phyloP scores from a whole-genome alignment of 352 stramenopile species.

The Pythium brassicae region DNA sequence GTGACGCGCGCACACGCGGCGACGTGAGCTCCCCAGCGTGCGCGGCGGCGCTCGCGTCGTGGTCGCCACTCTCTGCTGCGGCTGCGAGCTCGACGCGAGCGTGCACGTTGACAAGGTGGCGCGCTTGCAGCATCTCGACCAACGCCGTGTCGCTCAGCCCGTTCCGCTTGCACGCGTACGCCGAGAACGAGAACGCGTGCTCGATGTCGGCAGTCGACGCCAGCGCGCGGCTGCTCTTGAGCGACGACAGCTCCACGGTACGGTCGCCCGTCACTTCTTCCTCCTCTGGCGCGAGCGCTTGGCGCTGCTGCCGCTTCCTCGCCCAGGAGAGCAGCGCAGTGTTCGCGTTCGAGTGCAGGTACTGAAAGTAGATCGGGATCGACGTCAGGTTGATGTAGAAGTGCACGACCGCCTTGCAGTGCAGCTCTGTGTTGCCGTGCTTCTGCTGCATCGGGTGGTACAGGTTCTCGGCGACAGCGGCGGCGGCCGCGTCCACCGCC shows the following conservation, averaged over 20 bases:
- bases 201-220: conserved; percentile 75
- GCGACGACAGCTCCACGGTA: neutral
- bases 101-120: conserved; percentile 75
- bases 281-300: neutral
- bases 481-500: conserved; percentile 42
- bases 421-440: conserved; percentile 25
- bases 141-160: conserved; percentile 80
- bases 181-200: conserved; percentile 75
- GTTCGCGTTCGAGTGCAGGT: conserved; percentile 66
- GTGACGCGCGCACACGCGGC: conserved; percentile 20
- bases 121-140: conserved; percentile 82
- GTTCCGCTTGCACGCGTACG: conserved; percentile 82
- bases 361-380: conserved; percentile 80
- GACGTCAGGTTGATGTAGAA: conserved; percentile 87
- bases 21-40: conserved; percentile 12
- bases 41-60: neutral
- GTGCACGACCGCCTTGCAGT: conserved; percentile 42
- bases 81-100: conserved; percentile 53
- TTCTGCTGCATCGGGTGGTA: conserved; percentile 14
- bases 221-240: conserved; percentile 14
- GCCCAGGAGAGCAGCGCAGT: conserved; percentile 60
- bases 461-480: neutral
- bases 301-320: conserved; percentile 29
- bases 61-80: conserved; percentile 15
- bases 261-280: too few species aligned